A percentile compares a stretch with the other conserved stretches of the same genome.
Conservation (phyloP, 1,284 basidiomycete species). For the Sporisorium iseilematis-ciliati region DNA sequence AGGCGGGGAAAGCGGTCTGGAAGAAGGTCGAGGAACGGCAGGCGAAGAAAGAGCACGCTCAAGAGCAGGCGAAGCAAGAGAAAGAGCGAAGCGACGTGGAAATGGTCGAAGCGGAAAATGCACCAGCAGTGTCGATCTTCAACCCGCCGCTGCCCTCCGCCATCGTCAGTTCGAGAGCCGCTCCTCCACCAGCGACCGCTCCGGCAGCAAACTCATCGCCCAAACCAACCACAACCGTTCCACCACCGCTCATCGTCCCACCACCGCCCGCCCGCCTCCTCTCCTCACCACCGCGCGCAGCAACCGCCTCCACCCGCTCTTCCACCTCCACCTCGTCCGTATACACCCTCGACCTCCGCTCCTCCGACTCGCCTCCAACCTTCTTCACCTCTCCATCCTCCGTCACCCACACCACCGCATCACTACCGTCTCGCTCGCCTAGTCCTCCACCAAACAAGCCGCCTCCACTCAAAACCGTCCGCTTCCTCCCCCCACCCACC, state of each 20-base stretch:
- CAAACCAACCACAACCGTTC: not conserved
- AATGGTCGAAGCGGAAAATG: not conserved
- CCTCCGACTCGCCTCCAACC: not conserved
- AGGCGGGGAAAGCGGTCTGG: constrained; percentile 1
- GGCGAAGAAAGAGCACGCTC: not conserved
- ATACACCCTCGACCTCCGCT: constrained; percentile 13
- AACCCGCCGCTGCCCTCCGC: constrained; percentile 26
- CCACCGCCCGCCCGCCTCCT: not conserved
- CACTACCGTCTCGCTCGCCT: not conserved
- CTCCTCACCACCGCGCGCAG: not conserved
- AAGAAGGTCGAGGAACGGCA: constrained; percentile 4
- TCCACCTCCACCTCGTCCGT: constrained; percentile 9
- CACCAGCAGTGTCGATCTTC: constrained; percentile 13
- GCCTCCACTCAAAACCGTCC: constrained; percentile 18
- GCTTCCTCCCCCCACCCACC: constrained; percentile 12
- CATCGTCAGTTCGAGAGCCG: constrained; percentile 9
- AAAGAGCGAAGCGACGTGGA: constrained; percentile 6
- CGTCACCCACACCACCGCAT: not conserved
- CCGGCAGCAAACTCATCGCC: not conserved
- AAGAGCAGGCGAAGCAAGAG: not conserved
- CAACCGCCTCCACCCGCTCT: constrained; percentile 1
- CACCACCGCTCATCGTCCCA: not conserved
- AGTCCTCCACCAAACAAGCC: not conserved
- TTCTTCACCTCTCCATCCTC: not conserved
- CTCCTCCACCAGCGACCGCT: not conserved